phyloP scores from a whole-genome alignment of 169 alveolate genomes.

The Babesia divergens region DNA sequence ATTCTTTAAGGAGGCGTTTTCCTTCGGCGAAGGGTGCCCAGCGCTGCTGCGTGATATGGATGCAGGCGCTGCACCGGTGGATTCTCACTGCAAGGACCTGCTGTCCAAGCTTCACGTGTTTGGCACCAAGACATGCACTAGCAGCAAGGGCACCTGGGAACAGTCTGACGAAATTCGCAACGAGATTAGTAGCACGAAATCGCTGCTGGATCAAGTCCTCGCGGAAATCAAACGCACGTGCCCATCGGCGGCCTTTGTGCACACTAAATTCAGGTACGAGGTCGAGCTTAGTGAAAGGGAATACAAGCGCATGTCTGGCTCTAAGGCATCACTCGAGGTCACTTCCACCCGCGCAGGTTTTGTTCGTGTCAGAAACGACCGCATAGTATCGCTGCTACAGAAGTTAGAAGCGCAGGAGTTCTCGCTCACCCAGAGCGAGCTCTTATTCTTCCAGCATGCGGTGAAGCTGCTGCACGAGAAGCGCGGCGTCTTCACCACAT shows the following conservation, averaged over 20 bases:
- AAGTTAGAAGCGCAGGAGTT: conserved; percentile 59
- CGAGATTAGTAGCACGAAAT: conserved; percentile 26
- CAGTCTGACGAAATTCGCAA: conserved; percentile 61
- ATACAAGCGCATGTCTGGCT: conserved; percentile 44
- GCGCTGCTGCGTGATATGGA: conserved; percentile 20
- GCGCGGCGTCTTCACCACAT: conserved; percentile 62
- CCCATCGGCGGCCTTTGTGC: conserved; percentile 67
- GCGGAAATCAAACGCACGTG: conserved; percentile 21
- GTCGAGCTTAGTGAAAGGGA: conserved; percentile 82
- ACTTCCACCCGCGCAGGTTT: conserved; percentile 91
- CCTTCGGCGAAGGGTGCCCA: conserved; percentile 38
- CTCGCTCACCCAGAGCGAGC: conserved; percentile 81
- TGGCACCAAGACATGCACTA: conserved; percentile 63
- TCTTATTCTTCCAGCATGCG: conserved; percentile 30
- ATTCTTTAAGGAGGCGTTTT: conserved; percentile 36
- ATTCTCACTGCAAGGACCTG: conserved; percentile 64
- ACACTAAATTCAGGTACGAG: conserved; percentile 87
- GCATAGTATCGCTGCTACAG: conserved; percentile 40
- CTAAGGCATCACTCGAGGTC: conserved; percentile 78
- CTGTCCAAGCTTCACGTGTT: conserved; percentile 62
- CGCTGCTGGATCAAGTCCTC: conserved; percentile 43
- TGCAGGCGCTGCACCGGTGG: conserved; percentile 33
- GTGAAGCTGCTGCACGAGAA: conserved; percentile 30
- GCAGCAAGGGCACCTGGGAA: conserved; percentile 63
- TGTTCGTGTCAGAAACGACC: conserved; percentile 84